A percentile compares a stretch with the other conserved stretches of the same genome.
phyloP scores from a whole-genome alignment of 148 eudicot species.

The Suaeda aralocaspica region DNA sequence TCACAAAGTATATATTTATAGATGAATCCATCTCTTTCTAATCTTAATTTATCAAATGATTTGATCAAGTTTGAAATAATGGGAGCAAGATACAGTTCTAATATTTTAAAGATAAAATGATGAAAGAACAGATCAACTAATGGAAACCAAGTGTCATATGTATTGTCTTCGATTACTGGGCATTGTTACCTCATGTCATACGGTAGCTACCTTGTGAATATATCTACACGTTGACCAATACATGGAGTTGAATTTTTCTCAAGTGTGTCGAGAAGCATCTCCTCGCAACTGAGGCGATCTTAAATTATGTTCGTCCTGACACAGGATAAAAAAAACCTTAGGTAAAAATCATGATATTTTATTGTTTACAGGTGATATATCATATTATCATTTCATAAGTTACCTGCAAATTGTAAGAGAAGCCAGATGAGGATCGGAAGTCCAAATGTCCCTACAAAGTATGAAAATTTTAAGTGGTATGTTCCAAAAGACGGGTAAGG shows the following conservation, averaged over 20 bases:
- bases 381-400: constrained; percentile 8
- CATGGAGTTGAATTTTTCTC: constrained; percentile 6
- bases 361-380: background rate
- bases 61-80: background rate
- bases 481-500: background rate
- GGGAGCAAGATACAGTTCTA: background rate
- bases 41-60: background rate
- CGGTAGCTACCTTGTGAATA: background rate
- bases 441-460: constrained; percentile 69
- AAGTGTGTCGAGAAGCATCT: constrained; percentile 32
- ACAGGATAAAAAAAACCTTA: background rate
- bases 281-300: constrained; percentile 32
- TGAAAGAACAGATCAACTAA: background rate
- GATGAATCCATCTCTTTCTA: background rate
- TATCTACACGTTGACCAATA: constrained; percentile 15
- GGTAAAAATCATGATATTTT: constrained; percentile 1
- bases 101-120: background rate
- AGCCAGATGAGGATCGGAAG: constrained; percentile 58
- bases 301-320: constrained; percentile 39
- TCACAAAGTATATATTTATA: background rate
- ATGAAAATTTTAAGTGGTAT: background rate
- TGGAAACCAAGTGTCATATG: constrained; percentile 6
- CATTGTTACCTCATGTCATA: constrained; percentile 13
- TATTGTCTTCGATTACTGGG: background rate
- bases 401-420: constrained; percentile 66